Base-by-base conservation (phyloP, 345 rosid species). In the Heritiera littoralis region DNA sequence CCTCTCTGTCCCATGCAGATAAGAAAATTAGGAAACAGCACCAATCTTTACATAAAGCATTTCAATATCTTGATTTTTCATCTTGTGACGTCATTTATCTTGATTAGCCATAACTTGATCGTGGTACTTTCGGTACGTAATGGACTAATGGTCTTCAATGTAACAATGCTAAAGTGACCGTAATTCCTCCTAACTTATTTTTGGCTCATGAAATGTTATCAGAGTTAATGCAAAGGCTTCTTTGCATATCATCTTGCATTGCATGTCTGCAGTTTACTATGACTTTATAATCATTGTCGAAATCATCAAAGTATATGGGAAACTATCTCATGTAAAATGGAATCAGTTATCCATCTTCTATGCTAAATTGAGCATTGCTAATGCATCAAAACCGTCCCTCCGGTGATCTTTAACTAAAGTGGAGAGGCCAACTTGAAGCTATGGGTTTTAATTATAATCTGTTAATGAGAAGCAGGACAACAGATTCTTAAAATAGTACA, bases 11-110 rank as follows among this genome's bases (percentile, higher is more conserved):
- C 18, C 32, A 35, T 18, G 14, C 12, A 61, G 80, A 79, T 80
- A 79, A 87, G 85, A 82, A 80, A 87, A 84, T 82, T 83, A 81
- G 84, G 87, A 68, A 79, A 61, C 79, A 72, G 71, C 86, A 82
- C 81, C 75, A 54, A 28, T 61, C 65, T 75, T 14, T 23, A 41
- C 20, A 20, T 74, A 58, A 74, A 72, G 30, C 38, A 74, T 40
- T 49, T 71, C 20, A 49, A 28, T 28, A 49, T 46, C 40, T 9
- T 30, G 55, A 48, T 12, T 12, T 28, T 12, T 51, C 2, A 0
- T 46, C 9, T 28, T 13, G 40, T 41, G 74, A 10, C 10, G 15
- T n/a, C 30, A 45, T 7, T 20, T 68, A 9, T 18, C 54, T 45
- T 45, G 73, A 68, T 68, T 38, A 38, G 15, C 11, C 17, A 38